These are phyloP conservation scores for Fusarium bulbicola DNA, from an alignment of 2,329 filamentous ascomycete species.

Conservation along the genomic window DNA sequence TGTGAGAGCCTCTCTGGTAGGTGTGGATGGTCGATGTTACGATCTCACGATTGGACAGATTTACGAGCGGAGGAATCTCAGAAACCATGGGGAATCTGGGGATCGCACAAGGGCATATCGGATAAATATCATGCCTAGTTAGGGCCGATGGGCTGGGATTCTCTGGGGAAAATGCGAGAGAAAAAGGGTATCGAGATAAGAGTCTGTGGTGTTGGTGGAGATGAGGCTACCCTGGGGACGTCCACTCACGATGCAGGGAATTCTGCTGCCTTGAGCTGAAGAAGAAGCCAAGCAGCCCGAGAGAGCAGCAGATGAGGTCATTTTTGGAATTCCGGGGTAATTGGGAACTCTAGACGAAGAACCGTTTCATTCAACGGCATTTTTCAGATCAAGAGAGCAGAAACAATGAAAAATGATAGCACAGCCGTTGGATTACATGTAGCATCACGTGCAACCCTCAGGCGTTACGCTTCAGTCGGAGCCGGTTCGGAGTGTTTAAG, in stretches of 20 bases:
- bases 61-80: slow-evolving; percentile 1
- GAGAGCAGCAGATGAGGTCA: background rate
- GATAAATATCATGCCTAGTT: no score
- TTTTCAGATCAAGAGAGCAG: background rate
- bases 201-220: slow-evolving; percentile 24
- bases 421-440: background rate
- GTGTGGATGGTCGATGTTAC: slow-evolving; percentile 6
- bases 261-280: slow-evolving; percentile 37
- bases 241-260: slow-evolving; percentile 28
- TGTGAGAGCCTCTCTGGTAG: background rate
- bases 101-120: background rate
- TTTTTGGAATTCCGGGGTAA: background rate
- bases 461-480: background rate
- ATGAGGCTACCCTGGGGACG: slow-evolving; percentile 16
- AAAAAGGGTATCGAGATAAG: background rate
- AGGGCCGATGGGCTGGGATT: background rate
- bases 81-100: slow-evolving; percentile 31
- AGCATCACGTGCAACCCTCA: background rate
- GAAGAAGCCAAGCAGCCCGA: slow-evolving; percentile 4
- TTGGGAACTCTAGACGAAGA: background rate
- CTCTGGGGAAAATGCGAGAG: slow-evolving; percentile 1
- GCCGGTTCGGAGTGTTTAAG: background rate
- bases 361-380: background rate
- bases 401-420: background rate
- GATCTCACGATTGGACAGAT: slow-evolving; percentile 15